phyloP scores from a whole-genome alignment of 208 protist genomes.

The Entamoeba nuttalli region DNA sequence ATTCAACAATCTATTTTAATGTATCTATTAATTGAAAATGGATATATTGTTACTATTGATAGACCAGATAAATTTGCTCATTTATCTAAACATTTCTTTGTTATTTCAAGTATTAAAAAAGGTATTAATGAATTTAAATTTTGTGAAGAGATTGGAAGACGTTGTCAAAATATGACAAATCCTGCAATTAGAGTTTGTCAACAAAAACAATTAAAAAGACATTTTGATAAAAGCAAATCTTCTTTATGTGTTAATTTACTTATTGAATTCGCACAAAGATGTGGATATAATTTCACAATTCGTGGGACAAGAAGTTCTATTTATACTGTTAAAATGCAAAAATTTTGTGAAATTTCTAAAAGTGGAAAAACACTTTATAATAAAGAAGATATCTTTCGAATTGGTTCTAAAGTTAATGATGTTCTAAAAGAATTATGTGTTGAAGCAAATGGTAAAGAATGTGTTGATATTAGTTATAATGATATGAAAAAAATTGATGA shows the following conservation, averaged over 20 bases:
- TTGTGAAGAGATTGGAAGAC: neutral
- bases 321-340: neutral
- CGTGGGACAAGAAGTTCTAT: neutral
- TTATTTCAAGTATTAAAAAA: neutral
- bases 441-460: neutral
- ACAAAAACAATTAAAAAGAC: neutral
- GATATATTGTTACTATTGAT: neutral
- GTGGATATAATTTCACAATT: neutral
- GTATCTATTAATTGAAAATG: neutral
- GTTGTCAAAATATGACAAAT: neutral
- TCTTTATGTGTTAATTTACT: neutral
- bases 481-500: neutral
- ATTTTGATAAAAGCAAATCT: neutral
- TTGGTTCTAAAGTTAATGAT: neutral
- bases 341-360: neutral
- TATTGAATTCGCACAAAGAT: neutral
- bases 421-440: neutral
- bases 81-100: neutral
- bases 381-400: neutral
- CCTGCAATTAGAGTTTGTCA: neutral
- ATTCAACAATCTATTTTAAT: neutral
- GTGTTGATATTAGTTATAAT: neutral
- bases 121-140: neutral
- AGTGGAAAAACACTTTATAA: neutral
- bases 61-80: neutral